phyloP scores from a whole-genome alignment of 192 early-diverging fungal genomes.

The Mortierella antarctica region DNA sequence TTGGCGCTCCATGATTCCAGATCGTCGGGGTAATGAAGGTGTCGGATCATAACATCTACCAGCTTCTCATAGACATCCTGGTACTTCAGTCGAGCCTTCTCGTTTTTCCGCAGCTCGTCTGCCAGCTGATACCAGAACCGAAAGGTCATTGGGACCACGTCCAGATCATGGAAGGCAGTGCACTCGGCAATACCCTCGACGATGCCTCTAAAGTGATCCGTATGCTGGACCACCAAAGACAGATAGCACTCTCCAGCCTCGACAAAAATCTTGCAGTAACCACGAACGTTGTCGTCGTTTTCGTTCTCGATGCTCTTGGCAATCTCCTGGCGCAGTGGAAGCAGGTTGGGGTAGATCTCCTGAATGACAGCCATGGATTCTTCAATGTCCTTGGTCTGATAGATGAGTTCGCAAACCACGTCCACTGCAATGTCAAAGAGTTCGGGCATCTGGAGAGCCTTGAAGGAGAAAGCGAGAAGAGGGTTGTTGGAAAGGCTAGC shows the following conservation, averaged over 20 bases:
- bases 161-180: conserved; percentile 80
- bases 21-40: conserved; percentile 89
- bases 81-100: conserved; percentile 66
- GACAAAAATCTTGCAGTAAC: conserved; percentile 87
- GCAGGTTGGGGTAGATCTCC: conserved; percentile 69
- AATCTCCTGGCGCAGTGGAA: conserved; percentile 57
- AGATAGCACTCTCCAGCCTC: conserved; percentile 93
- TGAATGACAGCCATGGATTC: conserved; percentile 68
- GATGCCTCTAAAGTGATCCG: conserved; percentile 76
- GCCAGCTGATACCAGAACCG: conserved; percentile 89
- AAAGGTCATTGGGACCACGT: conserved; percentile 92
- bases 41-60: conserved; percentile 86
- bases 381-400: conserved; percentile 68
- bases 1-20: conserved; percentile 76
- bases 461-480: conserved; percentile 78
- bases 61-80: conserved; percentile 71
- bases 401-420: conserved; percentile 83
- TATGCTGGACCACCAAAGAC: conserved; percentile 73
- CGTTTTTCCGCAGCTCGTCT: conserved; percentile 65
- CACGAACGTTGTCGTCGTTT: conserved; percentile 84
- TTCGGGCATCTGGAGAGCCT: conserved; percentile 71
- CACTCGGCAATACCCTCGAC: conserved; percentile 87
- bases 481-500: conserved; percentile 70
- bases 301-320: conserved; percentile 67
- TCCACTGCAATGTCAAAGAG: conserved; percentile 90